Percentiles rank a stretch among this genome's conserved stretches.
phyloP scores from a whole-genome alignment of 2,329 filamentous ascomycete genomes.

The Exutisphaerella laricina region DNA sequence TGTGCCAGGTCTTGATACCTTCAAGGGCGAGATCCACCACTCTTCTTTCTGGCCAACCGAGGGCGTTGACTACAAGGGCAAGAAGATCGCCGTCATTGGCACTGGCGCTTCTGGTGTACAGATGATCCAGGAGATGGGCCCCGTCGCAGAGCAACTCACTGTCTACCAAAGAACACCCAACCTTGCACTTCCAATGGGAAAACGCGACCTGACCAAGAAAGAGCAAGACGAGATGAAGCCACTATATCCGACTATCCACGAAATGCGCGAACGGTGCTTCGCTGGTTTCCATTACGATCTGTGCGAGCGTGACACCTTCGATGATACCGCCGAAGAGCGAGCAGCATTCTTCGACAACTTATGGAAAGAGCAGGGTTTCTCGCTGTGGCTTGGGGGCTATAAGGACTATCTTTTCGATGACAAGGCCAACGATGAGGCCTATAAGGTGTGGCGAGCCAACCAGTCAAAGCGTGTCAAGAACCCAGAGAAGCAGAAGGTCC shows the following conservation, averaged over 20 bases:
- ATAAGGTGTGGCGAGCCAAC: slow-evolving; percentile 45
- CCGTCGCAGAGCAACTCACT: slow-evolving; percentile 38
- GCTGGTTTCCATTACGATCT: slow-evolving; percentile 57
- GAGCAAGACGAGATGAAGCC: slow-evolving; percentile 46
- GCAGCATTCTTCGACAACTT: slow-evolving; percentile 41
- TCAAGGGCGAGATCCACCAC: slow-evolving; percentile 51
- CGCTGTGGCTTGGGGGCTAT: slow-evolving; percentile 29
- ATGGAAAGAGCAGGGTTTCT: slow-evolving; percentile 35
- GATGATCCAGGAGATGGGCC: slow-evolving; percentile 53
- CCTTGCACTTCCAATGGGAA: slow-evolving; percentile 57
- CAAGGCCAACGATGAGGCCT: slow-evolving; percentile 41
- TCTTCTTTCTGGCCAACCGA: slow-evolving; percentile 38
- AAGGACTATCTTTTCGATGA: slow-evolving; percentile 34
- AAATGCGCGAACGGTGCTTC: slow-evolving; percentile 49
- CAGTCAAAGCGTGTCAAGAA: slow-evolving; percentile 40
- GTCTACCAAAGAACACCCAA: slow-evolving; percentile 66
- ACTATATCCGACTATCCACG: slow-evolving; percentile 46
- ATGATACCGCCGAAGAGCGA: slow-evolving; percentile 39
- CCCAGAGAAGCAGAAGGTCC: slow-evolving; percentile 41
- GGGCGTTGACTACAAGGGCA: slow-evolving; percentile 50
- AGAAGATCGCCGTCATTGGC: slow-evolving; percentile 58
- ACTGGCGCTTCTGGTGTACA: slow-evolving; percentile 62
- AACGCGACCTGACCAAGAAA: slow-evolving; percentile 43
- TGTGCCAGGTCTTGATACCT: slow-evolving; percentile 55
- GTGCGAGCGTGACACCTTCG: slow-evolving; percentile 49